phyloP scores from a whole-genome alignment of 495 filamentous ascomycete species.

The Podospora pseudopauciseta region DNA sequence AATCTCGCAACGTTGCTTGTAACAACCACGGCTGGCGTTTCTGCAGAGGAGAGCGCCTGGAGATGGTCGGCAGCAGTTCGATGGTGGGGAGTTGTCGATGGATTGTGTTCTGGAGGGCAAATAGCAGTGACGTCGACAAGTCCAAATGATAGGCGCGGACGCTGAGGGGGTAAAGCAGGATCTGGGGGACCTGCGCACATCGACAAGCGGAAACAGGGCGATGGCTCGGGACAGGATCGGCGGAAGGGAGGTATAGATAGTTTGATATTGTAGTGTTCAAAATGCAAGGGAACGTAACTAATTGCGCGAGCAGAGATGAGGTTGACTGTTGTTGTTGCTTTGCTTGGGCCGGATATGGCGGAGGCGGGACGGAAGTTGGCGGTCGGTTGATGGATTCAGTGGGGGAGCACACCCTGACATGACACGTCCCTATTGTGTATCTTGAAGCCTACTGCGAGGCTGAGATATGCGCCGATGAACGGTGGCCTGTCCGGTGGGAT shows the following conservation, averaged over 20 bases:
- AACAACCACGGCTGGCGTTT: neutral
- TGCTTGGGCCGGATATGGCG: slow-evolving; percentile 17
- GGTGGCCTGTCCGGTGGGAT: too few relatives aligned
- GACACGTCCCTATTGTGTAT: neutral
- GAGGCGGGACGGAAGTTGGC: slow-evolving; percentile 10
- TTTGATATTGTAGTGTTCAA: neutral
- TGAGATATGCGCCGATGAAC: too few relatives aligned
- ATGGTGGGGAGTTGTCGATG: neutral
- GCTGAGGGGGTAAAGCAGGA: neutral
- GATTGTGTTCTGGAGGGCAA: neutral
- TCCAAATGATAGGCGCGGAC: neutral
- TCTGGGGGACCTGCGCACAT: neutral
- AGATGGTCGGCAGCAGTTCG: neutral
- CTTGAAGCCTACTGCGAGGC: neutral
- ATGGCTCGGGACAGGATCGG: neutral
- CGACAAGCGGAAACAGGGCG: neutral
- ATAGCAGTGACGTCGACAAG: neutral
- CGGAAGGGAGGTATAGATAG: neutral
- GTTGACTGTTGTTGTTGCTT: neutral
- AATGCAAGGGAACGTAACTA: neutral
- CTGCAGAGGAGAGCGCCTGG: neutral
- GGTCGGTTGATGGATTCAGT: neutral
- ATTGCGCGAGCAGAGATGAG: neutral
- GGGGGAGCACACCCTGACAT: neutral
- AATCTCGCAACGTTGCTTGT: neutral